phyloP scores from a whole-genome alignment of 768 basidiomycete species.

The Suillus spraguei region DNA sequence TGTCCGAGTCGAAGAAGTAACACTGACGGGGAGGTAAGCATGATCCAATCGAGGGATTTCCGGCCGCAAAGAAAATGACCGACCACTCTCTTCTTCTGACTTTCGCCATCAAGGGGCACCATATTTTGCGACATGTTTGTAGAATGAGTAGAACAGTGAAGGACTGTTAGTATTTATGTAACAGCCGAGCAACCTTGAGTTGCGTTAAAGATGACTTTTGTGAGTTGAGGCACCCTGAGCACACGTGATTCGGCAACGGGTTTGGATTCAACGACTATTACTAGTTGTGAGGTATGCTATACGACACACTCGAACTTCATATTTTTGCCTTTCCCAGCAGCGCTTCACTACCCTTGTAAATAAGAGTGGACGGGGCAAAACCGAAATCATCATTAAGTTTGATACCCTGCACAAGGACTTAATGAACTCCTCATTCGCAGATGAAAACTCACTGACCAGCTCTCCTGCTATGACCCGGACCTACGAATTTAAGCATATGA shows the following conservation, averaged over 20 bases:
- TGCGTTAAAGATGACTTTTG: neutral
- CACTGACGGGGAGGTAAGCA: conserved; percentile 53
- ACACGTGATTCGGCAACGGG: conserved; percentile 1
- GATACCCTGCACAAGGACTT: conserved; percentile 51
- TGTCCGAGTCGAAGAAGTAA: conserved; percentile 99
- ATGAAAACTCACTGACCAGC: conserved; percentile 50
- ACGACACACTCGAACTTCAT: conserved; percentile 29
- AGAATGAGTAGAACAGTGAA: neutral
- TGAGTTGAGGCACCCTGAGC: neutral
- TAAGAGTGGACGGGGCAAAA: conserved; percentile 83
- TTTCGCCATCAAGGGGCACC: conserved; percentile 71
- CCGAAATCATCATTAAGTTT: conserved; percentile 77
- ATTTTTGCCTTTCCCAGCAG: conserved; percentile 69
- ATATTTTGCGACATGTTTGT: conserved; percentile 42
- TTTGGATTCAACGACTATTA: neutral
- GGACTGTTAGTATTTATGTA: neutral
- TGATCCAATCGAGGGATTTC: conserved; percentile 9
- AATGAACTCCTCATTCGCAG: conserved; percentile 7
- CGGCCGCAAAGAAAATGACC: conserved; percentile 33
- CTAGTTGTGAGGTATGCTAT: conserved; percentile 5
- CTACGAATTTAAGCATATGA: conserved; percentile 38
- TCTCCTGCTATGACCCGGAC: conserved; percentile 85
- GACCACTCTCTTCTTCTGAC: conserved; percentile 85
- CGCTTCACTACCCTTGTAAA: conserved; percentile 69
- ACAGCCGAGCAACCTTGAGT: neutral